phyloP scores from a whole-genome alignment of 495 filamentous ascomycete genomes.

The Lepidopterella palustris region DNA sequence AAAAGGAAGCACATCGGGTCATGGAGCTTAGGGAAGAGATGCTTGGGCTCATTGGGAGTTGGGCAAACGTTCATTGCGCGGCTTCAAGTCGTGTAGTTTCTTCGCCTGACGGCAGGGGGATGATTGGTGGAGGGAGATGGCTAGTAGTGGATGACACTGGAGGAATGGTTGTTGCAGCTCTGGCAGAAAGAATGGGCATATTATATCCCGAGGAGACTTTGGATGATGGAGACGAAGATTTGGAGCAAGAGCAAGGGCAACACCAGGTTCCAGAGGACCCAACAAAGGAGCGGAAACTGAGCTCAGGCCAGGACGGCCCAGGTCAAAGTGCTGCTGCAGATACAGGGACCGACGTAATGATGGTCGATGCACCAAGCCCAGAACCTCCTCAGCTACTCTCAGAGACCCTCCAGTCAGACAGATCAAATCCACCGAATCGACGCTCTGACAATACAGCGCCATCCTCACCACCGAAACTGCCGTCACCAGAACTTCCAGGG shows the following conservation, averaged over 20 bases:
- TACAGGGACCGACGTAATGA: background rate
- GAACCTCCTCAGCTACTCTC: background rate
- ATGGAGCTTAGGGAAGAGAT: conserved; percentile 86
- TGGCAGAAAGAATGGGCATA: conserved; percentile 89
- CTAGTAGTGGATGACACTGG: conserved; percentile 86
- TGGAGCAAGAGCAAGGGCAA: conserved; percentile 19
- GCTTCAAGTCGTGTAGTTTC: conserved; percentile 31
- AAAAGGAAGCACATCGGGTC: conserved; percentile 70
- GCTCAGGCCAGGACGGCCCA: background rate
- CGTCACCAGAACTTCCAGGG: background rate
- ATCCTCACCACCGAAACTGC: background rate
- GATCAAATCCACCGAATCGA: background rate
- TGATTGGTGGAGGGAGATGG: conserved; percentile 63
- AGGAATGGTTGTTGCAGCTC: conserved; percentile 74
- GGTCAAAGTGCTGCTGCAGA: too few relatives aligned
- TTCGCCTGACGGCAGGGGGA: conserved; percentile 31
- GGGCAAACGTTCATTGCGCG: conserved; percentile 57
- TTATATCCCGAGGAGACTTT: conserved; percentile 49
- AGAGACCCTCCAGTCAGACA: background rate
- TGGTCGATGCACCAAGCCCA: background rate
- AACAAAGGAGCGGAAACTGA: background rate
- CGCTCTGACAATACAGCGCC: background rate
- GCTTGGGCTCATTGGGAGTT: conserved; percentile 62
- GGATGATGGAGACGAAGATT: conserved; percentile 14
- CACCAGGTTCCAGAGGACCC: background rate